Evolutionary conservation across 176 grass and related monocot species (phyloP), one percentile per base, ranked within the genome.

Genomic region (Cocos nucifera): DNA sequence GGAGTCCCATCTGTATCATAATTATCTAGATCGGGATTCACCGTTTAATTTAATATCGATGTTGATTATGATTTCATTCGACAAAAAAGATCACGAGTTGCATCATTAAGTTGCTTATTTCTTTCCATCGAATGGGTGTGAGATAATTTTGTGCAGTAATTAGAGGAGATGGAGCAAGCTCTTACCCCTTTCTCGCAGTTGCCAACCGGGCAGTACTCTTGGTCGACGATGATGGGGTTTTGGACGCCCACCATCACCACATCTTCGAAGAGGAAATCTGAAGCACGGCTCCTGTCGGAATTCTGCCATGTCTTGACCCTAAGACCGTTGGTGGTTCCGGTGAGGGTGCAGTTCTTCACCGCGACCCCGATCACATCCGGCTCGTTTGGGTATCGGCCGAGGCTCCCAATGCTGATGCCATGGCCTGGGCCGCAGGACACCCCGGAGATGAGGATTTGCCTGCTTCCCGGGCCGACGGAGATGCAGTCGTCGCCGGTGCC

Each of bases 401-500:
- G 73, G 75, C 85, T 95, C 9, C 89, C 89, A 22, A 92, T 68
- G 70, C 83, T 89, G 81, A 95, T 89, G 26, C 89, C 89, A 56
- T 95, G 85, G 12, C 89, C 89, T 0, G 89, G 89, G 0, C 89
- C 85, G 48, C 85, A 95, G 0, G 4, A 35, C 9, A 77, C 75
- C 25, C 65, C 71, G 7, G 54, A 18, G 12, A 95, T 3, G 2
- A 15, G 50, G 75, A 95, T 32, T 5, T 15, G 56, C 63, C 21
- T 18, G 60, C 59, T 69, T 1, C 85, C 89, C 0, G 80, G 81
- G 1, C 89, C 89, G 49, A 94, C 49, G 51, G 89, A 94, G 69
- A 94, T 59, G 75, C 80, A 88, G 77, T 94, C 89, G 51, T 94
- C 89, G 58, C 89, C 85, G 3, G 77, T 77, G 78, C 22, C 69